Percentiles rank a stretch among this genome's conserved stretches.
Evolutionary conservation across 179 eudicot species (phyloP).

Genomic region (Silene coronaria): DNA sequence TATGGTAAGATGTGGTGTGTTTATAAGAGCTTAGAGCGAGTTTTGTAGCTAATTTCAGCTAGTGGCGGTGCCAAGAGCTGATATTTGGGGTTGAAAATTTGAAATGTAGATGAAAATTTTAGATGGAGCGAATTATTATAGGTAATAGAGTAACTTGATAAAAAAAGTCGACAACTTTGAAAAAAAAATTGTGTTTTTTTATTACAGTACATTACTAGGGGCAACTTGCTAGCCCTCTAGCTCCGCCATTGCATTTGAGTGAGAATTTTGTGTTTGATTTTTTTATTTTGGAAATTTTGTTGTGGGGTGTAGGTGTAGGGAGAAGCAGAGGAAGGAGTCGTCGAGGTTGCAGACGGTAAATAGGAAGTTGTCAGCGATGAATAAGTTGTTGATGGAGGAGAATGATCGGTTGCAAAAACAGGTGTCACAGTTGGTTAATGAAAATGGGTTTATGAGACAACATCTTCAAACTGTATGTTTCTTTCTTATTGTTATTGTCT

Average conservation of each 20-base stretch:
- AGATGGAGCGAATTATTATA: too few species aligned
- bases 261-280: not conserved
- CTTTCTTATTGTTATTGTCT: conserved; percentile 10
- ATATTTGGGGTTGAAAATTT: too few species aligned
- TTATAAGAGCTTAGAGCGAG: not conserved
- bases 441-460: conserved; percentile 83
- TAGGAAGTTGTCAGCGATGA: conserved; percentile 77
- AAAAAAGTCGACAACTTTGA: too few species aligned
- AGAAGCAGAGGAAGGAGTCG: conserved; percentile 88
- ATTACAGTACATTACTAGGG: not conserved
- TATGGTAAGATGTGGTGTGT: too few species aligned
- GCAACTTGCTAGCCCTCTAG: too few species aligned
- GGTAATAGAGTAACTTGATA: not conserved
- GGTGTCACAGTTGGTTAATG: conserved; percentile 80
- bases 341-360: conserved; percentile 74
- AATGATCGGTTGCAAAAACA: conserved; percentile 93
- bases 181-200: not conserved
- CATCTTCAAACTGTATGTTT: conserved; percentile 73
- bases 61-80: too few species aligned
- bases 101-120: too few species aligned
- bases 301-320: conserved; percentile 58
- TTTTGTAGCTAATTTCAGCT: not conserved
- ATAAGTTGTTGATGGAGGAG: conserved; percentile 91
- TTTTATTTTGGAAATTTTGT: not conserved
- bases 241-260: too few species aligned